These are phyloP conservation scores for Coemansia sp. DNA, from an alignment of 192 early-diverging fungal genomes.

Conservation along the genomic window DNA sequence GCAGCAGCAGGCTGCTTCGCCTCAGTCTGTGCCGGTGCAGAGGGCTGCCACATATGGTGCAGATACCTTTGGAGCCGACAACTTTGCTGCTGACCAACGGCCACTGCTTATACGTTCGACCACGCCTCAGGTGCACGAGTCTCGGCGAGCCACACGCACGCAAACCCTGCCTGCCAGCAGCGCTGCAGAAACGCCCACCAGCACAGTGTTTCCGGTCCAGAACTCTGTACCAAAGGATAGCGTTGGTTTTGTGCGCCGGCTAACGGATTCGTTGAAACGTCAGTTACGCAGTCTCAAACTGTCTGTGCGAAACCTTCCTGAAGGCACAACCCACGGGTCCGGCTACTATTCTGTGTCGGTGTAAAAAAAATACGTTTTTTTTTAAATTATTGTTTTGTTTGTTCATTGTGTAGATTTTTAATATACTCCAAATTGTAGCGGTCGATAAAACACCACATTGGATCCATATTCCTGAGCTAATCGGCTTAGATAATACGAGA, in stretches of 20 bases:
- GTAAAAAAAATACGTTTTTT: no score
- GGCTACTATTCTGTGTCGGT: no score
- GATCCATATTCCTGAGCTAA: conserved; percentile 15
- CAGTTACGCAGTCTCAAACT: conserved; percentile 16
- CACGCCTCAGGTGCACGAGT: neutral
- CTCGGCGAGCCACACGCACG: neutral
- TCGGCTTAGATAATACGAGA: conserved; percentile 18
- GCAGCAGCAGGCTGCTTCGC: neutral
- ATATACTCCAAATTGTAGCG: conserved; percentile 22
- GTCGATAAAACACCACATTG: conserved; percentile 9
- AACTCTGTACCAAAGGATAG: no score
- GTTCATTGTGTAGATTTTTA: conserved; percentile 1
- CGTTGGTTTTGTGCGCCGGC: conserved; percentile 14
- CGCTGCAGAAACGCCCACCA: neutral
- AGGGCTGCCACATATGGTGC: neutral
- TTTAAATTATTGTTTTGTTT: neutral
- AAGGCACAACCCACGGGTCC: no score
- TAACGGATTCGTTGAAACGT: conserved; percentile 20
- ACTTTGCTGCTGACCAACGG: conserved; percentile 1
- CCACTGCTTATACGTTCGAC: neutral
- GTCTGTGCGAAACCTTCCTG: conserved; percentile 7
- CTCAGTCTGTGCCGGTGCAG: neutral
- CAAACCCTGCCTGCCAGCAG: conserved; percentile 1
- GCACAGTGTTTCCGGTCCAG: no score
- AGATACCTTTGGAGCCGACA: conserved; percentile 3